These are phyloP conservation scores for Fusarium compactum DNA, from an alignment of 2,329 filamentous ascomycete genomes.

Conservation along the genomic window DNA sequence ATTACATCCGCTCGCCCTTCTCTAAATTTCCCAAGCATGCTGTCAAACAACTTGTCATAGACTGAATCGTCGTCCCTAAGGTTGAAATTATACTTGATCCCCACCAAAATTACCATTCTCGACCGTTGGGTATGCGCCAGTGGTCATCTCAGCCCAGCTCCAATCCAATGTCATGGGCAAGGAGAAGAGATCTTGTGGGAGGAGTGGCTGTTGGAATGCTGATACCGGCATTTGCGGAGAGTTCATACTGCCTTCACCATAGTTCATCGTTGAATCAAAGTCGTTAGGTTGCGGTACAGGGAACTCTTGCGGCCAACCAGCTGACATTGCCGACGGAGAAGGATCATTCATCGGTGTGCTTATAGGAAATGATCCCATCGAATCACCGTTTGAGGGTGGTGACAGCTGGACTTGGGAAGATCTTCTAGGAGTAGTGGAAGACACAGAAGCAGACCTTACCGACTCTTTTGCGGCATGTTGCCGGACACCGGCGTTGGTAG, in stretches of 20 bases:
- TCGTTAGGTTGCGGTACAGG: constrained; percentile 53
- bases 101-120: constrained; percentile 69
- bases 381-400: constrained; percentile 44
- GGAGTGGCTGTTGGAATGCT: constrained; percentile 82
- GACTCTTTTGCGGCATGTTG: constrained; percentile 20
- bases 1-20: constrained; percentile 27
- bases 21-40: constrained; percentile 8
- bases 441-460: constrained; percentile 9
- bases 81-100: constrained; percentile 17
- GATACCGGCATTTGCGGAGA: constrained; percentile 51
- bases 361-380: constrained; percentile 43
- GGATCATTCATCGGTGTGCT: constrained; percentile 51
- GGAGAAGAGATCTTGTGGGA: constrained; percentile 94
- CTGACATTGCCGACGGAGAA: constrained; percentile 60
- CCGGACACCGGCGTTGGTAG: constrained; percentile 24
- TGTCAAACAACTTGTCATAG: constrained; percentile 18
- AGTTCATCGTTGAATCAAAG: constrained; percentile 58
- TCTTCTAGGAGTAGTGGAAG: constrained; percentile 22
- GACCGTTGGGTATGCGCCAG: constrained; percentile 72
- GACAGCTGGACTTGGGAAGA: constrained; percentile 46
- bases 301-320: constrained; percentile 63
- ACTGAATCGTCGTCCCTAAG: constrained; percentile 12
- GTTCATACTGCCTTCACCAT: constrained; percentile 54
- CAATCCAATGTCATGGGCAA: constrained; percentile 97
- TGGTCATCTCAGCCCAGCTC: constrained; percentile 79